Evolutionary conservation across 345 rosid species (phyloP).

Genomic region (Erysimum cheiranthoides): DNA sequence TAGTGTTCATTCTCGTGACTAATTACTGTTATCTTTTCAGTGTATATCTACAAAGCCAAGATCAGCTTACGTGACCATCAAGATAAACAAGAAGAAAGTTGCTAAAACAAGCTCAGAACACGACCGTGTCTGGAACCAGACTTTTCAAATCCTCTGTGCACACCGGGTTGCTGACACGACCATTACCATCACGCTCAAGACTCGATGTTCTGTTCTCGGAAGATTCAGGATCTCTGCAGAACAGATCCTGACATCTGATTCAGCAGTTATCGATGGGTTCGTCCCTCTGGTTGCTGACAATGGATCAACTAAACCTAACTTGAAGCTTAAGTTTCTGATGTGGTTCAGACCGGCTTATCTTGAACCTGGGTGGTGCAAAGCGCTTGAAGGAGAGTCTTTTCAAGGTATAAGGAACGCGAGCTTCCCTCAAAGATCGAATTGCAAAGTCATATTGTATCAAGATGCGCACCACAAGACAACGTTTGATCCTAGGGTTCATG

Average conservation of each 20-base stretch:
- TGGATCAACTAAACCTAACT: slow-evolving; percentile 52
- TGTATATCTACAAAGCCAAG: slow-evolving; percentile 58
- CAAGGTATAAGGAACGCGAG: slow-evolving; percentile 70
- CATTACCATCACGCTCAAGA: slow-evolving; percentile 70
- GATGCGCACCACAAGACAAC: slow-evolving; percentile 67
- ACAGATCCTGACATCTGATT: slow-evolving; percentile 49
- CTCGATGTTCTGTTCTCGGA: slow-evolving; percentile 74
- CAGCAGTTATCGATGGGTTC: slow-evolving; percentile 62
- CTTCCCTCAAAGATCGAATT: slow-evolving; percentile 75
- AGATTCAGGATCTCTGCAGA: slow-evolving; percentile 58
- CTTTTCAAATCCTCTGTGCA: slow-evolving; percentile 81
- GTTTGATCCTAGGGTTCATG: slow-evolving; percentile 59
- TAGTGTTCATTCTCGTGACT: slow-evolving; percentile 5
- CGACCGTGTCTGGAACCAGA: slow-evolving; percentile 88
- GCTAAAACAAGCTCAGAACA: slow-evolving; percentile 70
- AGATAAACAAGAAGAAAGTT: slow-evolving; percentile 63
- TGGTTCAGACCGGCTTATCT: slow-evolving; percentile 85
- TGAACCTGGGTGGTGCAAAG: slow-evolving; percentile 64
- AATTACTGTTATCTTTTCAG: slow-evolving; percentile 44
- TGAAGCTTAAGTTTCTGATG: slow-evolving; percentile 66
- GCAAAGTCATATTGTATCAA: slow-evolving; percentile 74
- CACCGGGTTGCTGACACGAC: slow-evolving; percentile 60
- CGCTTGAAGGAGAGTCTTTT: slow-evolving; percentile 51
- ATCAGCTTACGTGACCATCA: slow-evolving; percentile 73
- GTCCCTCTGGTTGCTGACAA: slow-evolving; percentile 63